A percentile compares a stretch with the other conserved stretches of the same genome.
Conservation (phyloP, 202 grass and related monocot species). For the Panicum virgatum region DNA sequence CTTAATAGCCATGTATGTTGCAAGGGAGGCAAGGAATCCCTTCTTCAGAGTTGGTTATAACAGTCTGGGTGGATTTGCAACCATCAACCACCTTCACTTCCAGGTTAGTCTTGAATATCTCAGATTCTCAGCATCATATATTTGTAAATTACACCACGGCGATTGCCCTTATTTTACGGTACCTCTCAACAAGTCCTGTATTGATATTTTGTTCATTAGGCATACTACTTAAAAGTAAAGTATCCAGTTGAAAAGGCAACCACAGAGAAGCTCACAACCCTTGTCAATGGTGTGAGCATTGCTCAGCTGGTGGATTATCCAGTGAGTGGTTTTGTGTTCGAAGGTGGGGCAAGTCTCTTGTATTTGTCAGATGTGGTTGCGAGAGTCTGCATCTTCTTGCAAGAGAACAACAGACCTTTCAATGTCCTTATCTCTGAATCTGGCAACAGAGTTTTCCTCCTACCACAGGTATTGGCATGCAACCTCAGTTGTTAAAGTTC, state of each 20-base stretch:
- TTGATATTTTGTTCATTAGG: slow-evolving; percentile 40
- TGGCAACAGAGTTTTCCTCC: slow-evolving; percentile 66
- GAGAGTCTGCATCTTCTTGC: slow-evolving; percentile 58
- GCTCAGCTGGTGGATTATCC: slow-evolving; percentile 61
- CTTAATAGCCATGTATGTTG: slow-evolving; percentile 63
- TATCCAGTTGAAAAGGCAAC: slow-evolving; percentile 79
- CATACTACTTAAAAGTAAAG: slow-evolving; percentile 59
- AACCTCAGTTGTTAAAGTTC: neutral
- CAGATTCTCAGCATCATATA: neutral
- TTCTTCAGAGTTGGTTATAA: slow-evolving; percentile 94
- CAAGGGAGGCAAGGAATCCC: slow-evolving; percentile 56
- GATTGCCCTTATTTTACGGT: neutral
- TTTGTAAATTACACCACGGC: neutral
- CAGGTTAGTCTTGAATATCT: too few relatives aligned
- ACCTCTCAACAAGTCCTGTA: neutral
- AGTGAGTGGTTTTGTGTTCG: slow-evolving; percentile 72
- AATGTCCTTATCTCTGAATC: slow-evolving; percentile 90
- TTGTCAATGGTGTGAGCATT: slow-evolving; percentile 49
- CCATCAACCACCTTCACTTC: slow-evolving; percentile 94
- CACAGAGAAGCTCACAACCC: slow-evolving; percentile 34
- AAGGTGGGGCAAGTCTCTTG: slow-evolving; percentile 47
- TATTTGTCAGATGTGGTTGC: slow-evolving; percentile 67
- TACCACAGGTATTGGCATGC: slow-evolving; percentile 63
- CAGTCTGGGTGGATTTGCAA: slow-evolving; percentile 89
- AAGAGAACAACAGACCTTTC: slow-evolving; percentile 75